Base-by-base conservation (phyloP, 371 early-diverging fungal genomes). In the Smittium culicis region DNA sequence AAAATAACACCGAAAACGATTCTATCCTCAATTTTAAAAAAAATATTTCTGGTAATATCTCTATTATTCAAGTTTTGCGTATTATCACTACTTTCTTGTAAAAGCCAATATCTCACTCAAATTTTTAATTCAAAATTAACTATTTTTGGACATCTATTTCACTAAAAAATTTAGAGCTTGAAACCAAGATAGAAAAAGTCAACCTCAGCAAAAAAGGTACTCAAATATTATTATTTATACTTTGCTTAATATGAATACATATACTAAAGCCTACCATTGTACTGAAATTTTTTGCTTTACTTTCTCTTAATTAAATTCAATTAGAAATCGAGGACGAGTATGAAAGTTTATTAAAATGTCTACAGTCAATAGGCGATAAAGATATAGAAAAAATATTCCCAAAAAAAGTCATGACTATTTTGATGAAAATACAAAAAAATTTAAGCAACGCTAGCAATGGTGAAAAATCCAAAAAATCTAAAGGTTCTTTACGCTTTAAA, bases 21-120 rank as follows among this genome's bases (percentile, higher is more conserved):
- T 20, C 14, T 25, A 34, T 62, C 3, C 5, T 29, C 16, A 25
- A 5, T 62, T 29, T 34, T 2, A 62, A 62, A 25, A 62, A 62
- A 14, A 62, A 5, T 25, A 25, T 27, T 29, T 5, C 5, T 16
- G 62, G 45, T 45, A 45, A 20, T 54, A 25, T 17, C 17, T 16
- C 60, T n/a, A 5, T 29, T 29, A 59, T 59, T 59, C 60, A 59
- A 45, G 20, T 45, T 45, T n/a, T n/a, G n/a, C n/a, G n/a, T n/a
- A n/a, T n/a, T n/a, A n/a, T n/a, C n/a, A n/a, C n/a, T n/a, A n/a
- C n/a, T n/a, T n/a, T n/a, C n/a, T n/a, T n/a, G n/a, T n/a, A n/a
- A n/a, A n/a, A n/a, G n/a, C n/a, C n/a, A n/a, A n/a, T n/a, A n/a
- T n/a, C n/a, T n/a, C n/a, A n/a, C n/a, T n/a, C n/a, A n/a, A n/a